These are phyloP conservation scores for Trichoderma sp. DNA, from an alignment of 2,329 filamentous ascomycete genomes.

Conservation along the genomic window DNA sequence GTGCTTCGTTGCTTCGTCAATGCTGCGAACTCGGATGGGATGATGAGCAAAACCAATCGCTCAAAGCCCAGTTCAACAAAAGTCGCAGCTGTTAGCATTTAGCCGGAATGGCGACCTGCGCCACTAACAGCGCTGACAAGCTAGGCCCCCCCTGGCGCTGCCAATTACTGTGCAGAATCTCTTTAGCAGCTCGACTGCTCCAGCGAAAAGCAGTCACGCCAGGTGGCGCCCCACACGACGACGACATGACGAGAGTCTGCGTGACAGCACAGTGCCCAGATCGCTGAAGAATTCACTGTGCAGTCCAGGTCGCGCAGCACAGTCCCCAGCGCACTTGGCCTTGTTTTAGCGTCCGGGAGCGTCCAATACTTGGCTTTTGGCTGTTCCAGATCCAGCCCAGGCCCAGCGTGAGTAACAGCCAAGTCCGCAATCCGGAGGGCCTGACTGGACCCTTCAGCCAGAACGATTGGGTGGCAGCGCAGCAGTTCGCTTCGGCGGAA, in stretches of 20 bases:
- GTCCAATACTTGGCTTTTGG: neutral
- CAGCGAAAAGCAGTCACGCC: constrained; percentile 21
- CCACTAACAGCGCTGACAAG: constrained; percentile 20
- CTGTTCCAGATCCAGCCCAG: neutral
- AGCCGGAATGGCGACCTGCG: neutral
- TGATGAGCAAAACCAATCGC: neutral
- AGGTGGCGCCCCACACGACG: constrained; percentile 31
- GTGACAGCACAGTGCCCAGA: constrained; percentile 31
- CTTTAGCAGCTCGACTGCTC: neutral
- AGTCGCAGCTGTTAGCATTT: constrained; percentile 23
- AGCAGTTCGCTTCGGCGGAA: neutral
- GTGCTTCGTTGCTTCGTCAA: neutral
- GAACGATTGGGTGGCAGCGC: neutral
- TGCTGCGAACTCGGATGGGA: neutral
- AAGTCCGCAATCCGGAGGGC: constrained; percentile 6
- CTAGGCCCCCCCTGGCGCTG: neutral
- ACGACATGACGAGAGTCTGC: constrained; percentile 33
- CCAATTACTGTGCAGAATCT: neutral
- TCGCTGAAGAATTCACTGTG: constrained; percentile 2
- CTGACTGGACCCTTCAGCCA: neutral
- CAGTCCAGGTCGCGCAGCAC: neutral
- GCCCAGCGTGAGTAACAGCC: neutral
- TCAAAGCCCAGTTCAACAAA: neutral
- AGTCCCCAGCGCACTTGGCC: neutral
- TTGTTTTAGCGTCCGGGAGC: neutral